Evolutionary conservation across 768 basidiomycete genomes (phyloP).

Genomic region (Lactifluus hygrophoroides): DNA sequence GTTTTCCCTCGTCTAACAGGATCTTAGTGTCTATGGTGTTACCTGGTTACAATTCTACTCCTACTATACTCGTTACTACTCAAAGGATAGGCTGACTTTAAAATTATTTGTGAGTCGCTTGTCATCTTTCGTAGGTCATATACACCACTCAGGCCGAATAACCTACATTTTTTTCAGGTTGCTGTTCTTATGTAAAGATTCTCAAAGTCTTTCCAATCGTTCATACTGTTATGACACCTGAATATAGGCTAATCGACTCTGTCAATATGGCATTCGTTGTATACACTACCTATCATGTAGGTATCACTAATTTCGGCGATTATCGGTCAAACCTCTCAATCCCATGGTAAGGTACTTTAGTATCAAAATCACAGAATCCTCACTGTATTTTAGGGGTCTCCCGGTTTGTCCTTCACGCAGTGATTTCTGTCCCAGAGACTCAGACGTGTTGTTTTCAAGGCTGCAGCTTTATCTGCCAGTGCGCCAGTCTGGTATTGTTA

Average conservation of each 20-base stretch:
- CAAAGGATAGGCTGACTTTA: neutral
- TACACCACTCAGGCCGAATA: neutral
- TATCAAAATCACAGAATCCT: neutral
- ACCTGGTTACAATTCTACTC: constrained; percentile 1
- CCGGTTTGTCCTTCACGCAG: neutral
- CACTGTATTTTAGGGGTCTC: neutral
- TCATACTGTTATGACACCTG: neutral
- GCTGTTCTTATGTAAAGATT: neutral
- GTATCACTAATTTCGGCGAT: neutral
- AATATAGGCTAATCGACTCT: neutral
- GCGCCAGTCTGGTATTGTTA: neutral
- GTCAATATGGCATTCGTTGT: neutral
- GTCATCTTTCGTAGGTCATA: no score
- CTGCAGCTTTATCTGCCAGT: neutral
- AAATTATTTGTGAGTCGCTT: neutral
- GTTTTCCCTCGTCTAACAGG: neutral
- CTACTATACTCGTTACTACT: neutral
- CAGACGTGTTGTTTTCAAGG: neutral
- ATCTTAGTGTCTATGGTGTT: neutral
- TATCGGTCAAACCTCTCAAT: neutral
- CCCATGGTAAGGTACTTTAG: neutral
- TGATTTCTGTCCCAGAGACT: neutral
- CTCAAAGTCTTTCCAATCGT: neutral
- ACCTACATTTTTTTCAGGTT: neutral
- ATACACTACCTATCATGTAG: neutral